Evolutionary conservation across 345 rosid species (phyloP), one percentile per base, ranked within the genome.

Genomic region (Mercurialis annua): DNA sequence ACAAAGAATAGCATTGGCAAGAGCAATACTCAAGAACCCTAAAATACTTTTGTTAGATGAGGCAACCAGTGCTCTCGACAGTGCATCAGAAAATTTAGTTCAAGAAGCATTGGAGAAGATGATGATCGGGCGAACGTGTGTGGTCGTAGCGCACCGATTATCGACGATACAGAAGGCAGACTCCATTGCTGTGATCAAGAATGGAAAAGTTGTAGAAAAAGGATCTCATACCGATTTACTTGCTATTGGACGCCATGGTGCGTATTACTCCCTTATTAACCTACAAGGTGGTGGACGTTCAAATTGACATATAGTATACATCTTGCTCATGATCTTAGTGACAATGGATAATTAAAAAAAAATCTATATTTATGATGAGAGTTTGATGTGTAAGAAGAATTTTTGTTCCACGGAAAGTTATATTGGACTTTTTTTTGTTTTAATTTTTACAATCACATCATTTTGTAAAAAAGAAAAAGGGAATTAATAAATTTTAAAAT

Each of bases 61-160:
- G 23, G 72, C 72, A 48, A 68, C 72, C 26, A 68, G 72, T 38
- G 72, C 65, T 6, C 40, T 59, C 0, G 72, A 68, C n/a, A 68
- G 72, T 48, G 58, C 59, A 18, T 68, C 65, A 31, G 72, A 68
- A 40, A 68, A 34, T 18, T 11, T 68, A 49, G 65, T 68, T 1
- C 72, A 68, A 68, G 72, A 59, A 59, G 72, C 72, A 15, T 10
- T 68, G n/a, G 65, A 68, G 34, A 68, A 68, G 72, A 58, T 68
- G 72, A 48, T 48, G 65, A 47, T 58, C 38, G 65, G 62, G 4
- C 58, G 62, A 49, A 68, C 72, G 10, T 47, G 72, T 68, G 72
- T 68, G 2, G 33, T 68, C 0, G 46, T 68, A 5, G 65, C 72
- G 11, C 72, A 68, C 47, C 33, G 71, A 9, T 47, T 68, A 30